Evolutionary conservation across 352 stramenopile species (phyloP), one percentile per base, ranked within the genome.

Genomic region (Phytophthora brassicae): DNA sequence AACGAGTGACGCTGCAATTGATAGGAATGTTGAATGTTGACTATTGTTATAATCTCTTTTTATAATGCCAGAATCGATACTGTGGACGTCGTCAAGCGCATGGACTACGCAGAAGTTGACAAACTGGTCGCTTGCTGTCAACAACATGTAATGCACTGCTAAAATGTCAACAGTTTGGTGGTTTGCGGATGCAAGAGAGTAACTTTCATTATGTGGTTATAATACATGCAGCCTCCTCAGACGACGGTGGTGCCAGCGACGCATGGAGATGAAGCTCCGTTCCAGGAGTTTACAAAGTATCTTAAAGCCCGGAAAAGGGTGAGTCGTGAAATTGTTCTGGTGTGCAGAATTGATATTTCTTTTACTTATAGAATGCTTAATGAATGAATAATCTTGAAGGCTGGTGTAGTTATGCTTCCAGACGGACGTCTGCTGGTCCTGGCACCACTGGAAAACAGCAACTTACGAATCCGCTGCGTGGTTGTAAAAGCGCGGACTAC

Each of bases 41-140:
- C n/a, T n/a, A n/a, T n/a, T n/a, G n/a, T n/a, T n/a, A n/a, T n/a
- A n/a, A n/a, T n/a, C n/a, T n/a, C n/a, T n/a, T 16, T 65, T 17
- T 4, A n/a, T 24, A 11, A 17, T 17, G 23, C 4, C 49, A 89
- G 80, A 43, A 62, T 86, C 19, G 42, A 66, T 19, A 61, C 78
- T 8, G 71, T 87, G 38, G 53, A 74, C 31, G 76, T 92, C 33
- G 62, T 71, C 33, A 92, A 92, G 60, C 79, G 83, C 3, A 57
- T 92, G 20, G 70, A 79, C 28, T 72, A 85, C 29, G 63, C 45
- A 0, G 79, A 88, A 47, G 69, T 90, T 23, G 75, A 88, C 24
- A 74, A 72, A 20, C 78, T 92, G 52, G 74, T 89, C 51, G 59
- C 60, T 28, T 76, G 62, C n/a, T 88, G 74, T 36, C 60, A 44